Conservation (phyloP, 1,284 basidiomycete species). For the Rhodotorula sp. region DNA sequence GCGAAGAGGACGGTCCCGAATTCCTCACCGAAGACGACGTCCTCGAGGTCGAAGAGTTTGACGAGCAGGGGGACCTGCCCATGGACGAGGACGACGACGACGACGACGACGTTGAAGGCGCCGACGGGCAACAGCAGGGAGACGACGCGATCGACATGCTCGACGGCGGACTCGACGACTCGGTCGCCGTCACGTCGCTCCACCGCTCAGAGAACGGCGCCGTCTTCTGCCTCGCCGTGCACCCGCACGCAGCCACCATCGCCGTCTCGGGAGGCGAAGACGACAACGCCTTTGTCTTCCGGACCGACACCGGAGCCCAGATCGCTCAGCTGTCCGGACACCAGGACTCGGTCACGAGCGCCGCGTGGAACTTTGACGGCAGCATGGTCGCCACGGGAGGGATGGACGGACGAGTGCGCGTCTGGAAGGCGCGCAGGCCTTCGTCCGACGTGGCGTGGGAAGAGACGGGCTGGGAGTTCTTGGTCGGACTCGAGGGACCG, state of each 20-base stretch:
- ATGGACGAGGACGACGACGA: constrained; percentile 45
- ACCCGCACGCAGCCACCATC: constrained; percentile 69
- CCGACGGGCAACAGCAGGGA: not conserved
- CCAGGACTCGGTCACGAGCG: constrained; percentile 80
- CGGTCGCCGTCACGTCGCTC: constrained; percentile 51
- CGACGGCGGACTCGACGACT: constrained; percentile 45
- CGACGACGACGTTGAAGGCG: constrained; percentile 9
- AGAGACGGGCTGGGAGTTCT: constrained; percentile 73
- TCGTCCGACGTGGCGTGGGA: constrained; percentile 49
- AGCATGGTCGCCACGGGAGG: constrained; percentile 91
- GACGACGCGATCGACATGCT: constrained; percentile 46
- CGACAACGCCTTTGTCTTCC: constrained; percentile 91
- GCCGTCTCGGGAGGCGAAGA: constrained; percentile 93
- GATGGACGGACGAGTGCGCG: constrained; percentile 90
- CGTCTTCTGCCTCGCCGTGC: constrained; percentile 79
- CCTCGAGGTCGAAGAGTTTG: constrained; percentile 40
- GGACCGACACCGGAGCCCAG: constrained; percentile 74
- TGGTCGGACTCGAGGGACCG: constrained; percentile 80
- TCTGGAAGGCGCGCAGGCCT: constrained; percentile 72
- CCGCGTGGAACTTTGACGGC: constrained; percentile 80
- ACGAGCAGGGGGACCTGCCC: constrained; percentile 20
- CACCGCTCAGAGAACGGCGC: constrained; percentile 49
- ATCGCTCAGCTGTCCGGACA: constrained; percentile 85
- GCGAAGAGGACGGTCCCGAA: constrained; percentile 12
- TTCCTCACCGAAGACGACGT: constrained; percentile 39